Evolutionary conservation across 2,329 filamentous ascomycete genomes (phyloP).

Genomic region (Hypoxylon sp.): DNA sequence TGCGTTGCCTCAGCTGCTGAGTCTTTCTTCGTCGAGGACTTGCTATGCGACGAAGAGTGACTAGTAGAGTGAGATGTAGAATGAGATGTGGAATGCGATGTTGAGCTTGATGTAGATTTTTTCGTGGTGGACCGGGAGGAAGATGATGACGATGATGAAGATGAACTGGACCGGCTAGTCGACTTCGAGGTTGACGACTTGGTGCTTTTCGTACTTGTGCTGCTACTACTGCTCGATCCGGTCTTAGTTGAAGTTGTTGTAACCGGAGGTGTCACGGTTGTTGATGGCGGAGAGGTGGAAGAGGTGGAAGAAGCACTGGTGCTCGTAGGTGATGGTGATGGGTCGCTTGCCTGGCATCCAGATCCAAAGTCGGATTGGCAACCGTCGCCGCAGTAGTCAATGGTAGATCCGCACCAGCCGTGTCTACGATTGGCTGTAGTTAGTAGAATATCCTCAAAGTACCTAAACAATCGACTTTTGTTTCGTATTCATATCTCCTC

Average conservation of each 20-base stretch:
- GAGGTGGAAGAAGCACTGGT: constrained; percentile 22
- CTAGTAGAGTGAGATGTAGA: constrained; percentile 23
- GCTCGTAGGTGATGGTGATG: constrained; percentile 28
- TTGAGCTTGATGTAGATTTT: constrained; percentile 20
- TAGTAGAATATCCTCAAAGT: constrained; percentile 27
- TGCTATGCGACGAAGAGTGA: constrained; percentile 25
- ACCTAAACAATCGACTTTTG: constrained; percentile 1
- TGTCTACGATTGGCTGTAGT: constrained; percentile 33
- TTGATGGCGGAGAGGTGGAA: constrained; percentile 19
- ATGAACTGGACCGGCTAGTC: constrained; percentile 25
- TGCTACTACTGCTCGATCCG: constrained; percentile 31
- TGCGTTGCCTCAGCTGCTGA: constrained; percentile 19
- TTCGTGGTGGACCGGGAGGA: too few species aligned
- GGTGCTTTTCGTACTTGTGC: constrained; percentile 23
- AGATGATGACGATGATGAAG: constrained; percentile 19
- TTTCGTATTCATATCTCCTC: constrained; percentile 18
- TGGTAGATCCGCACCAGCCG: constrained; percentile 51
- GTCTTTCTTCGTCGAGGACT: constrained; percentile 14
- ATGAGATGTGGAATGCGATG: constrained; percentile 23
- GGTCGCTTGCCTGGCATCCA: constrained; percentile 41
- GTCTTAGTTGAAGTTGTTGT: constrained; percentile 31
- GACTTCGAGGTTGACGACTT: constrained; percentile 32
- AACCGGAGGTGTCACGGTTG: constrained; percentile 14
- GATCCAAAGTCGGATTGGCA: constrained; percentile 50
- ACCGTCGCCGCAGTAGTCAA: constrained; percentile 51